These are phyloP conservation scores for Aspergillus eucalypticola DNA, from an alignment of 2,329 filamentous ascomycete genomes.

Conservation along the genomic window DNA sequence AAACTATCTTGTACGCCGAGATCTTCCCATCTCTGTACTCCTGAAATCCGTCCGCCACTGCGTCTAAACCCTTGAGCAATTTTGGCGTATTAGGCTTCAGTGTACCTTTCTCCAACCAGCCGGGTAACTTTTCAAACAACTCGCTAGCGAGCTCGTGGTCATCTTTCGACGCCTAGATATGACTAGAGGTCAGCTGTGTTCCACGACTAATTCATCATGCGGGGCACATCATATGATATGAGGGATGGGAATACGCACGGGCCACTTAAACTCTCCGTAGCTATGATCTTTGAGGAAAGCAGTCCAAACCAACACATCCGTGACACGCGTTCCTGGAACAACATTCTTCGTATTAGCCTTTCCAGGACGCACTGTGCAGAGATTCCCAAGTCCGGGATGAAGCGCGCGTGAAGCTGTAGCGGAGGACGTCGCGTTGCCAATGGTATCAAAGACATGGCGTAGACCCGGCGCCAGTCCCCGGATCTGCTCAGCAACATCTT, in stretches of 20 bases:
- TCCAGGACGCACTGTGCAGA: slow-evolving; percentile 48
- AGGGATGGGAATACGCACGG: slow-evolving; percentile 30
- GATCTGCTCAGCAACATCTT: slow-evolving; percentile 40
- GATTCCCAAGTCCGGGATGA: slow-evolving; percentile 19
- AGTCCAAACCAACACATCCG: slow-evolving; percentile 48
- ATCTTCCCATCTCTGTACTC: slow-evolving; percentile 42
- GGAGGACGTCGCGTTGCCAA: slow-evolving; percentile 44
- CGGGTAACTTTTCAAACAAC: slow-evolving; percentile 41
- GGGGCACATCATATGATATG: neutral
- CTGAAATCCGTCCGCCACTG: slow-evolving; percentile 39
- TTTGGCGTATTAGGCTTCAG: slow-evolving; percentile 40
- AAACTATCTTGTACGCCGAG: slow-evolving; percentile 46
- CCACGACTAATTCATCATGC: no score
- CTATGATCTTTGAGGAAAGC: slow-evolving; percentile 44
- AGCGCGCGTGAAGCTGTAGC: slow-evolving; percentile 34
- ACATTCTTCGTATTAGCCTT: slow-evolving; percentile 44
- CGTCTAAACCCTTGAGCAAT: slow-evolving; percentile 34
- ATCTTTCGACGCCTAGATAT: slow-evolving; percentile 31
- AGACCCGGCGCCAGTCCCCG: slow-evolving; percentile 33
- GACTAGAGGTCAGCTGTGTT: neutral
- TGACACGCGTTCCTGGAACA: slow-evolving; percentile 35
- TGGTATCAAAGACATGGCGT: slow-evolving; percentile 45
- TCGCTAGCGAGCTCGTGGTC: slow-evolving; percentile 42
- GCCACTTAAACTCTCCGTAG: slow-evolving; percentile 40
- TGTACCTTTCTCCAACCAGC: slow-evolving; percentile 34